Evolutionary conservation across 805 yeast genomes (phyloP).

Genomic region (Saturnispora saitoi): DNA sequence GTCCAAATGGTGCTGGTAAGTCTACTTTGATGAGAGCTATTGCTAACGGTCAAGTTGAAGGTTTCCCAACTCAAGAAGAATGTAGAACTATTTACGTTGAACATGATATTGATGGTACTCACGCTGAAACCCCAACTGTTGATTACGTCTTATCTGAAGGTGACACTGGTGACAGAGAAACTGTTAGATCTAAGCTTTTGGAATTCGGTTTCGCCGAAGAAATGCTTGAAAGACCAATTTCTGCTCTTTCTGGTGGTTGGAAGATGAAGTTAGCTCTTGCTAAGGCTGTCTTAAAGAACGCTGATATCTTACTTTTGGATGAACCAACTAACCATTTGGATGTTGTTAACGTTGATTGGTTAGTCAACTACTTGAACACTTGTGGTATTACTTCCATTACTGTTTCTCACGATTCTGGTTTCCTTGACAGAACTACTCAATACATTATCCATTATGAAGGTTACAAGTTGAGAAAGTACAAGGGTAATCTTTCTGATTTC

Average conservation of each 20-base stretch:
- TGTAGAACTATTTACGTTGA: conserved; percentile 99
- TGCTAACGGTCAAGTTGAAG: conserved; percentile 97
- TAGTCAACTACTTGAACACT: conserved; percentile 96
- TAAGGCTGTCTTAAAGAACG: conserved; percentile 97
- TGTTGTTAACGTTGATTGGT: conserved; percentile 99
- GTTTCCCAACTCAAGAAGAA: conserved; percentile 99
- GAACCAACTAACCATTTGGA: conserved; percentile 99
- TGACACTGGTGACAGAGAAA: conserved; percentile 70
- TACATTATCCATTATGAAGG: conserved; percentile 99
- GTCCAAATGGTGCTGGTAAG: conserved; percentile 98
- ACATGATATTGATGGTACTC: conserved; percentile 98
- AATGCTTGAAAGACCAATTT: conserved; percentile 89
- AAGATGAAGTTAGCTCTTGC: conserved; percentile 99
- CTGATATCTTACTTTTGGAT: conserved; percentile 94
- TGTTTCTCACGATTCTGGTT: conserved; percentile 99
- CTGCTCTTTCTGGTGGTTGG: conserved; percentile 99
- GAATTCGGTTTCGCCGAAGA: conserved; percentile 93
- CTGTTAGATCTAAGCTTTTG: conserved; percentile 61
- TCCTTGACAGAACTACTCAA: conserved; percentile 95
- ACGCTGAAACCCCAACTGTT: conserved; percentile 89
- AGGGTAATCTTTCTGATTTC: conserved; percentile 98
- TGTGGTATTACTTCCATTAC: conserved; percentile 98
- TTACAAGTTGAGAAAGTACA: conserved; percentile 98
- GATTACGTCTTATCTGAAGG: conserved; percentile 62
- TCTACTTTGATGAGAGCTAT: conserved; percentile 96